Evolutionary conservation across 2,329 filamentous ascomycete genomes (phyloP).

Genomic region (Colletotrichum liaoningense): DNA sequence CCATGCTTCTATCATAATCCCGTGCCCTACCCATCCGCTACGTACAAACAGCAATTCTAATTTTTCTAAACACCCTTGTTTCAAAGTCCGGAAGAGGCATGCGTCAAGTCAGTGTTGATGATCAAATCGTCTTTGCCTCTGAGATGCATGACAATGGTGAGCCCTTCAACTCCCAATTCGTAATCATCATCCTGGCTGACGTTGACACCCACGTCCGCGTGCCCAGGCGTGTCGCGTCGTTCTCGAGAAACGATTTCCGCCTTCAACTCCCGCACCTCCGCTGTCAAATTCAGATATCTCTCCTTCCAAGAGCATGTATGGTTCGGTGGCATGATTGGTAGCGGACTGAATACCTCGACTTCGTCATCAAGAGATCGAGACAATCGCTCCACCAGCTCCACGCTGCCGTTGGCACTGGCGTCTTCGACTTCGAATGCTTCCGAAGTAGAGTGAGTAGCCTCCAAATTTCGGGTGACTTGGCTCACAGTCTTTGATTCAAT

Average conservation of each 20-base stretch:
- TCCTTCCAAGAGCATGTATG: constrained; percentile 57
- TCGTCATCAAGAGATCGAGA: not conserved
- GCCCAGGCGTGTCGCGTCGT: constrained; percentile 26
- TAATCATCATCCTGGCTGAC: constrained; percentile 42
- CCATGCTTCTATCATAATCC: constrained; percentile 26
- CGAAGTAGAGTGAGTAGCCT: not conserved
- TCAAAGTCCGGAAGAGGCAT: constrained; percentile 14
- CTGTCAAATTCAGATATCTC: constrained; percentile 52
- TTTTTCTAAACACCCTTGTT: not conserved
- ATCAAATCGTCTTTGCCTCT: constrained; percentile 62
- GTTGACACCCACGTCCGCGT: constrained; percentile 38
- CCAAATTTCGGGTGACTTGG: not conserved
- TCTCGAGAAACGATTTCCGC: constrained; percentile 47
- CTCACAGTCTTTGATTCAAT: not conserved
- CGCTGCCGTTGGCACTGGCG: not conserved
- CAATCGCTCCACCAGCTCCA: not conserved
- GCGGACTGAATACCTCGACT: constrained; percentile 46
- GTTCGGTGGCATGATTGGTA: constrained; percentile 49
- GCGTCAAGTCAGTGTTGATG: constrained; percentile 59
- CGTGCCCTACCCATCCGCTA: constrained; percentile 14
- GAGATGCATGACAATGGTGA: constrained; percentile 64
- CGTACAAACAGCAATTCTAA: not conserved
- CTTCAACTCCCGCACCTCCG: constrained; percentile 55
- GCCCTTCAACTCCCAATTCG: constrained; percentile 57
- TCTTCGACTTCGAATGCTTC: not conserved